Base-by-base conservation (phyloP, 2,329 filamentous ascomycete species). In the Colletotrichum sp. region DNA sequence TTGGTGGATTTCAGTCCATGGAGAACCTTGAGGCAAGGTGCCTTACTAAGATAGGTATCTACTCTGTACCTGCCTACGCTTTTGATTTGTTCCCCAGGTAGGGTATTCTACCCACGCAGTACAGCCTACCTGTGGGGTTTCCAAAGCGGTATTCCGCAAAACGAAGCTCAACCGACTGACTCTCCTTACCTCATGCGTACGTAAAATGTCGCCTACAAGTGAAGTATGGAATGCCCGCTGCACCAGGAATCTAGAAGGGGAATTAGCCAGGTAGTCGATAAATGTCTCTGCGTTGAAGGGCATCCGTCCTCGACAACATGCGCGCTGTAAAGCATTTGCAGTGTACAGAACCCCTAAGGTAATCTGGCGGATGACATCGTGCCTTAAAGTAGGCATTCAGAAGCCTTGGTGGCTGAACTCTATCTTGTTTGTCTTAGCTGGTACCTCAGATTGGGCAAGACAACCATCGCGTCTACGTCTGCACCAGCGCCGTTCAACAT, bases 351-450 rank as follows among this genome's bases (percentile, higher is more conserved):
- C 8, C 16, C 16, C 36, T 39, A 4, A 44, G 18, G 18, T 49
- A 13, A 24, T 28, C 24, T 28, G 30, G 36, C 18, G 44, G 39
- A 68, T 21, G 32, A 39, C 10, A 68, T 28, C 26, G n/a, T 59
- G 10, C 16, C 16, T 18, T n/a, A 36, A 36, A 36, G 39, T 44
- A 44, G 36, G 36, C 16, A 39, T 63, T 30, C 16, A 32, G 44
- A 26, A 65, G 55, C 36, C 44, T 60, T 18, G 59, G 67, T 39
- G 59, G 71, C 67, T 65, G 44, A 71, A 74, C 67, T 49, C 34
- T 74, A 71, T 71, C 67, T 71, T 32, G 26, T 71, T 52, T 74
- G 44, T 71, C 67, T 74, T 30, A 52, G 21, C 34, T 65, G 15
- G 30, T 64, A 44, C 21, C 32, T 65, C 10, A 57, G 60, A 49